Evolutionary conservation across 192 early-diverging fungal species (phyloP), one percentile per base, ranked within the genome.

Genomic region (Allomyces javanicus): DNA sequence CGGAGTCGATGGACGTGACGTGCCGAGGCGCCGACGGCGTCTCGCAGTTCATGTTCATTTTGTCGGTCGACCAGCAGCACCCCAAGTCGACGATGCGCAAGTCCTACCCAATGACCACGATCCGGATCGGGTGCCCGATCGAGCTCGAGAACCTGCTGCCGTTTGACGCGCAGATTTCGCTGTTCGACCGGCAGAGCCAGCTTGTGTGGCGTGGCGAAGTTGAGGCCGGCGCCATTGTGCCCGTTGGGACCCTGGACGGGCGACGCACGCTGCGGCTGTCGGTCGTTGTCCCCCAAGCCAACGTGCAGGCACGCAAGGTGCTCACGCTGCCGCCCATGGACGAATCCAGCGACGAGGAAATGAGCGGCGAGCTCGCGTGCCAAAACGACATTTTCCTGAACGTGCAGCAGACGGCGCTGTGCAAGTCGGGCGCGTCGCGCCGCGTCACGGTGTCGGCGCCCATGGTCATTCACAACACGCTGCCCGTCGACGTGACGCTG

Each of bases 141-240:
- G 87, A 91, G 75, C 79, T 99, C 26, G 96, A 99, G 77, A 99
- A 99, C 68, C 75, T 97, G 24, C 75, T 99, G 33, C 96, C 96
- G 0, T 96, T 88, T 71, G 82, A 91, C 65, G 77, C 93, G 69
- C 78, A 81, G 22, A 89, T 90, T 64, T 76, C 75, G n/a, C 80
- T 99, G 14, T 73, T 84, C 63, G 93, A 93, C 71, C 85, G 50
- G 17, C 50, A n/a, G 17, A 58, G 21, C 50, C 17, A 58, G 17
- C 21, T n/a, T 3, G 17, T n/a, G 1, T 21, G 12, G 12, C 17
- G 12, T 12, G 12, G 17, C 50, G 50, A 58, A n/a, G 12, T n/a
- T 3, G 17, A 21, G 50, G 50, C 50, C 21, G 50, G 50, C 17
- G 50, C 17, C 1, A 58, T 58, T n/a, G 50, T 58, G 17, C 12